Conservation (phyloP, 371 early-diverging fungal genomes). For the Coemansia sp. region DNA sequence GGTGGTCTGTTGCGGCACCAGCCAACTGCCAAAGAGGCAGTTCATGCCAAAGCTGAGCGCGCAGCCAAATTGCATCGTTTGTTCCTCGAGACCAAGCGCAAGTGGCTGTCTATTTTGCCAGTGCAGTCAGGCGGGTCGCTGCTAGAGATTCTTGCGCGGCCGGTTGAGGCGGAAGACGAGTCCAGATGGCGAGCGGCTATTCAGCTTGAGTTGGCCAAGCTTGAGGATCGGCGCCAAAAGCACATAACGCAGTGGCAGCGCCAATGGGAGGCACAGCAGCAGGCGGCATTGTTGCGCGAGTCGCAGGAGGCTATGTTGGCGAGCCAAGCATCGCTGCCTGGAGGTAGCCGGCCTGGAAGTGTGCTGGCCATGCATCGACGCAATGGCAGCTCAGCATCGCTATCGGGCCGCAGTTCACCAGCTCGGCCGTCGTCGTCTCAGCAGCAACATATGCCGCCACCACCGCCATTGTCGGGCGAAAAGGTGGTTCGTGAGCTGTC, state of each 20-base stretch:
- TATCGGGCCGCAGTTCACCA: slow-evolving; percentile 40
- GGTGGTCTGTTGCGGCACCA: slow-evolving; percentile 50
- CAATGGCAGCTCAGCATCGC: slow-evolving; percentile 26
- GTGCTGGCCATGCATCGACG: slow-evolving; percentile 13
- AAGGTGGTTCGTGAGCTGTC: slow-evolving; percentile 57
- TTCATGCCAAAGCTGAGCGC: slow-evolving; percentile 53
- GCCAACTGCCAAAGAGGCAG: slow-evolving; percentile 61
- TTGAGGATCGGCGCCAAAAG: slow-evolving; percentile 47
- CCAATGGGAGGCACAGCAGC: slow-evolving; percentile 52
- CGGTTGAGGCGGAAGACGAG: slow-evolving; percentile 75
- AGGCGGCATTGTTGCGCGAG: slow-evolving; percentile 41
- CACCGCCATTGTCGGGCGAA: slow-evolving; percentile 52
- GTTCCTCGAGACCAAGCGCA: slow-evolving; percentile 87
- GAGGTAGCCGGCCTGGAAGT: slow-evolving; percentile 16
- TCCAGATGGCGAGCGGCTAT: slow-evolving; percentile 59
- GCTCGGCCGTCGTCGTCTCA: slow-evolving; percentile 10
- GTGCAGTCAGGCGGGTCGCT: slow-evolving; percentile 81
- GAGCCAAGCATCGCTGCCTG: slow-evolving; percentile 8
- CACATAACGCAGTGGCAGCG: slow-evolving; percentile 51
- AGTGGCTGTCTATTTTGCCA: slow-evolving; percentile 76
- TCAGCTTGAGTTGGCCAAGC: slow-evolving; percentile 56
- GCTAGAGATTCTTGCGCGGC: slow-evolving; percentile 76
- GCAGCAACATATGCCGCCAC: slow-evolving; percentile 22
- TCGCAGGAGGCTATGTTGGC: slow-evolving; percentile 35
- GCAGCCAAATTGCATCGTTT: slow-evolving; percentile 61